Base-by-base conservation (phyloP, 2,329 filamentous ascomycete species). In the Thielaviopsis ethacetica region DNA sequence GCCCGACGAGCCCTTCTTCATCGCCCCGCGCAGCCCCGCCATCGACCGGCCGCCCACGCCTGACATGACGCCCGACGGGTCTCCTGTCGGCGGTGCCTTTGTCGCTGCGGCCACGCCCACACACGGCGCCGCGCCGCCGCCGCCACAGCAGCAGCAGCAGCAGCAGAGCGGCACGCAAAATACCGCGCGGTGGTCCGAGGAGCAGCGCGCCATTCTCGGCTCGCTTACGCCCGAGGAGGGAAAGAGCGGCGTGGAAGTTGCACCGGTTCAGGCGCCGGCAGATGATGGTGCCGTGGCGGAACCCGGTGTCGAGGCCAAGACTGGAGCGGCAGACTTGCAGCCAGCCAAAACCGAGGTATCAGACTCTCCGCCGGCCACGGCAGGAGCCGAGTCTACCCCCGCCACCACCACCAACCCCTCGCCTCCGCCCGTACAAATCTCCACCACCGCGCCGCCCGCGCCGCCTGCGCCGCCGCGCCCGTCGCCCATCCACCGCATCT, bases 141-240 rank as follows among this genome's bases (percentile, higher is more conserved):
- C n/a, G 34, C 38, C 10, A n/a, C 15, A 44, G 17, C n/a, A 44
- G 17, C 7, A 44, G 9, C 3, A 41, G 2, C 4, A 9, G 34
- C 3, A 26, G 24, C 34, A 41, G 34, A 9, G 12, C 9, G 34
- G 34, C 2, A 10, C 21, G 19, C 12, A 19, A 10, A n/a, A 19
- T 5, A 4, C 49, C 17, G 19, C 7, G 5, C 22, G 19, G 19
- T 24, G 19, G 19, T 10, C 49, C 9, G 19, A 51, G 19, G 3
- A 21, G 3, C 47, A 50, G 47, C 47, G n/a, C 3, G 15, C n/a
- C n/a, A 5, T 24, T 50, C n/a, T 12, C 5, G n/a, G 9, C 9
- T 24, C 22, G 49, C 13, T 24, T 9, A 24, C 22, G 49, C 49
- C 49, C 56, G 63, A 60, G 9, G 62, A 56, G 57, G 66, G 67